Evolutionary conservation across 169 alveolate genomes (phyloP).

Genomic region (Eimeria maxima): DNA sequence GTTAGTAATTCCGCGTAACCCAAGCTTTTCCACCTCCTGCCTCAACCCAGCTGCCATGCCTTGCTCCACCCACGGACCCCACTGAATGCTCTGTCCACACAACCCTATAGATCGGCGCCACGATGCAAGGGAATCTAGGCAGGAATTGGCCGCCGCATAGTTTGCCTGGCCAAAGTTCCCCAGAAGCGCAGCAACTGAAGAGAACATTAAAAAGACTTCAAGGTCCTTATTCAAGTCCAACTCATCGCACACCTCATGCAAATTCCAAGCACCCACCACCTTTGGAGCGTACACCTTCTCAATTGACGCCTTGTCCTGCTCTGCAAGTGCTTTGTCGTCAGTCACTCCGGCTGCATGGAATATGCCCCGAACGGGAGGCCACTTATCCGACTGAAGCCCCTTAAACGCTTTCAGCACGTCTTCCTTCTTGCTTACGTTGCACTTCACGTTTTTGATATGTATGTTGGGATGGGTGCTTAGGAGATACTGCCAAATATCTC

Average conservation of each 20-base stretch:
- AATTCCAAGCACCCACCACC: constrained; percentile 88
- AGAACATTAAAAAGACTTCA: constrained; percentile 84
- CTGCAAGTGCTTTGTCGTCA: constrained; percentile 84
- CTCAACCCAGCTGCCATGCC: constrained; percentile 77
- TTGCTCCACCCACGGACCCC: constrained; percentile 88
- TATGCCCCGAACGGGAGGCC: constrained; percentile 81
- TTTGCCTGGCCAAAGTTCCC: constrained; percentile 86
- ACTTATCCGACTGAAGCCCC: constrained; percentile 18
- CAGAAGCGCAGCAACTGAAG: constrained; percentile 85
- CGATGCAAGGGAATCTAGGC: constrained; percentile 84
- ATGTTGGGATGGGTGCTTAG: background rate
- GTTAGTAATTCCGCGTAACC: constrained; percentile 61
- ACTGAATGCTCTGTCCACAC: constrained; percentile 85
- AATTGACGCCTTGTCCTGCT: constrained; percentile 82
- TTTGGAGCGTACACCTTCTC: constrained; percentile 87
- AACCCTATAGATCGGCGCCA: constrained; percentile 83
- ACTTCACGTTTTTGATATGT: constrained; percentile 15
- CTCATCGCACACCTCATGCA: constrained; percentile 82
- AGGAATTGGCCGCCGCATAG: constrained; percentile 88
- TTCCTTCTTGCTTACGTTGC: constrained; percentile 69
- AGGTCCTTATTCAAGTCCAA: constrained; percentile 23
- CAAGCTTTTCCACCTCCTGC: background rate
- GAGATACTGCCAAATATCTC: constrained; percentile 74
- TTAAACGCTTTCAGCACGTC: constrained; percentile 49
- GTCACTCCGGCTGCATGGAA: constrained; percentile 88